Evolutionary conservation across 2,329 filamentous ascomycete genomes (phyloP).

Genomic region (Nothophaeocryptopus gaeumannii): DNA sequence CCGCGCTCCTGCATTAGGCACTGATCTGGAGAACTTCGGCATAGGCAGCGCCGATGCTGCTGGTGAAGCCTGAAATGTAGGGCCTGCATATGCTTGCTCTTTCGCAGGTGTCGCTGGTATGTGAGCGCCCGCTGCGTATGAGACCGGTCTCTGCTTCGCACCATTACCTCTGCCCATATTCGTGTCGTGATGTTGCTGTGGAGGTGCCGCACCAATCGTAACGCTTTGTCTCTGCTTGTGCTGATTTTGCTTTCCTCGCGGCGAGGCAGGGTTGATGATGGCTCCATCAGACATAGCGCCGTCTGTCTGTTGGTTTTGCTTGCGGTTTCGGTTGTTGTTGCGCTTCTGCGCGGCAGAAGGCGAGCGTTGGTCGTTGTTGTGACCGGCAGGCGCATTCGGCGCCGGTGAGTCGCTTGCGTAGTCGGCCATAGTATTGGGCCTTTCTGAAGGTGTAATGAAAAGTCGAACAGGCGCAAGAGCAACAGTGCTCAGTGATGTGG

Average conservation of each 20-base stretch:
- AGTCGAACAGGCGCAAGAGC: conserved; percentile 6
- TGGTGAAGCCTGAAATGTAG: conserved; percentile 92
- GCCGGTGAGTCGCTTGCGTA: conserved; percentile 15
- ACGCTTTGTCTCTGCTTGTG: conserved; percentile 25
- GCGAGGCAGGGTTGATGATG: conserved; percentile 23
- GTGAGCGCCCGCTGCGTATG: conserved; percentile 40
- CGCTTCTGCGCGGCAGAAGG: conserved; percentile 22
- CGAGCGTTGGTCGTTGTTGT: conserved; percentile 21
- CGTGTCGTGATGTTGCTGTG: conserved; percentile 17
- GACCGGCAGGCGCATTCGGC: conserved; percentile 14
- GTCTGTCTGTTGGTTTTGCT: conserved; percentile 25
- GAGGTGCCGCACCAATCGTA: conserved; percentile 11
- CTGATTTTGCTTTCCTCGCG: conserved; percentile 20
- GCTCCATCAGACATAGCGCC: conserved; percentile 30
- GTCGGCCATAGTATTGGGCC: conserved; percentile 17
- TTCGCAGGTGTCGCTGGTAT: conserved; percentile 45
- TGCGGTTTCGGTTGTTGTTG: conserved; percentile 36
- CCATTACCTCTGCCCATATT: conserved; percentile 22
- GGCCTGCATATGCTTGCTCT: conserved; percentile 72
- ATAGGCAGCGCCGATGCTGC: conserved; percentile 86
- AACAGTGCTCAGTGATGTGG: neutral
- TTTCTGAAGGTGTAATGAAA: conserved; percentile 9
- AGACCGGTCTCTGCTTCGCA: conserved; percentile 36
- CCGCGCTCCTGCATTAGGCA: conserved; percentile 60
- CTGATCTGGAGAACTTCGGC: conserved; percentile 79